phyloP scores from a whole-genome alignment of 2,329 filamentous ascomycete species.

The Claviceps sp. region DNA sequence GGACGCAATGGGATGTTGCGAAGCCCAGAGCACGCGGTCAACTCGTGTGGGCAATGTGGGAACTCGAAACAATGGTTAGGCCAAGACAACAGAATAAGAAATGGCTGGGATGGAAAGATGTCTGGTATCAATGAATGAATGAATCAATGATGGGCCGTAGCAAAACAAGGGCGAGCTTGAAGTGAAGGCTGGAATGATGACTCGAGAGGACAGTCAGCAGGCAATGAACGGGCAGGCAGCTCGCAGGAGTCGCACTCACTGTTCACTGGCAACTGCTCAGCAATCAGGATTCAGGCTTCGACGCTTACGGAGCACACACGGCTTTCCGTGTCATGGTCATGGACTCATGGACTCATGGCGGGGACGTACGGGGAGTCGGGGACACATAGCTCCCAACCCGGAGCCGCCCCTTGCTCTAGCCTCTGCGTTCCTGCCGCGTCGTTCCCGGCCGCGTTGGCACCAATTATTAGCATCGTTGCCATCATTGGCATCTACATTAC shows the following conservation, averaged over 20 bases:
- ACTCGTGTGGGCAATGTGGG: not conserved
- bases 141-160: not conserved
- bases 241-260: too few species aligned
- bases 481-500: not conserved
- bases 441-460: not conserved
- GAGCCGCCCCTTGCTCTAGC: not conserved
- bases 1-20: not conserved
- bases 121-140: not conserved
- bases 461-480: not conserved
- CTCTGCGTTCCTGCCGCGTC: not conserved
- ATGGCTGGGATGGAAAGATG: not conserved
- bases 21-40: not conserved
- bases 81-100: not conserved
- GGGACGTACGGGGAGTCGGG: too few species aligned
- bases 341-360: not conserved
- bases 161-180: not conserved
- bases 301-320: constrained; percentile 1
- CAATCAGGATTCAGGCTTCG: constrained; percentile 1
- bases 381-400: not conserved
- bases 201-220: not conserved
- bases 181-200: not conserved
- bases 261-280: too few species aligned
- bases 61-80: not conserved
- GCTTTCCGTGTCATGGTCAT: not conserved
- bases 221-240: not conserved